phyloP scores from a whole-genome alignment of 306 rosid species.

The Cucurbita pepo region DNA sequence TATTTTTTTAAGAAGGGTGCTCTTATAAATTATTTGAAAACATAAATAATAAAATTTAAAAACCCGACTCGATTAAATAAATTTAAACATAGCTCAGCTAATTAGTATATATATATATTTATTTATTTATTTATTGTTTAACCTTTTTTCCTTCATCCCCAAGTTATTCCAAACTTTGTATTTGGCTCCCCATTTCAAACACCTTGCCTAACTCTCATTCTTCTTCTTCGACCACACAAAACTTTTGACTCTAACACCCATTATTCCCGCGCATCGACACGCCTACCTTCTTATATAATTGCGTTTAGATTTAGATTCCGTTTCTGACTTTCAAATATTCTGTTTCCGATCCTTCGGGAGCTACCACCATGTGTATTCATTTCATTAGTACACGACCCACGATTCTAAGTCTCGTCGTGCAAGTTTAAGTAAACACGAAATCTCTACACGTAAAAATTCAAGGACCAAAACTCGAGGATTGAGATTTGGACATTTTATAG shows the following conservation, averaged over 20 bases:
- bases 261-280: neutral
- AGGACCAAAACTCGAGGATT: no score
- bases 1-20: neutral
- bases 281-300: neutral
- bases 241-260: neutral
- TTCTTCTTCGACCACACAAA: neutral
- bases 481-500: no score
- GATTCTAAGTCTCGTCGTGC: no score
- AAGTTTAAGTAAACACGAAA: no score
- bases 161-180: constrained; percentile 1
- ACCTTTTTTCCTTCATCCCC: neutral
- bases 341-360: neutral
- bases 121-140: no score
- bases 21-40: neutral
- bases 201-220: neutral
- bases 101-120: no score
- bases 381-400: no score
- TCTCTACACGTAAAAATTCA: no score
- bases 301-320: neutral
- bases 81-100: no score
- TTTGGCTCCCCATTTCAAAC: neutral
- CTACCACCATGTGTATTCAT: neutral
- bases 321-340: neutral
- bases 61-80: no score
- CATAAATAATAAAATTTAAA: no score